Evolutionary conservation across 1,284 basidiomycete species (phyloP), one percentile per base, ranked within the genome.

Genomic region (Puccinia polysora): DNA sequence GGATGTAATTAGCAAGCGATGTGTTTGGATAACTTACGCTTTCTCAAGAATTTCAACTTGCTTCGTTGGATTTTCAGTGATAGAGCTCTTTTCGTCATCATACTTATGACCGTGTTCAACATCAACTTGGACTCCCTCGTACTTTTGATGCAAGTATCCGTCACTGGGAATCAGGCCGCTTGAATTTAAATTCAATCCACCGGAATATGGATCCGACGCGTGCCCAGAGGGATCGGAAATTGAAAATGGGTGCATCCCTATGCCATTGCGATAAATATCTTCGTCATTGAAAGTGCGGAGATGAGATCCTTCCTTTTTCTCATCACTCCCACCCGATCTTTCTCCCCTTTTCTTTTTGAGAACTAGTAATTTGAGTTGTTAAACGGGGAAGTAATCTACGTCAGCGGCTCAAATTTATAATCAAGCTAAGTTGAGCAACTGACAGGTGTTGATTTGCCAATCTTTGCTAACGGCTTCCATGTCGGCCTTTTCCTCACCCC

Each of bases 371-470:
- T 15, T 4, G 23, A 34, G 10, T 45, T 45, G n/a, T 45, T 45
- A 10, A 45, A 45, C 40, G 40, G 40, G n/a, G 40, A 45, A 10
- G n/a, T 45, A n/a, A 10, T 45, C n/a, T 45, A 45, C 10, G 40
- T 45, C 40, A 45, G 40, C n/a, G 10, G 40, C n/a, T n/a, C 10
- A 45, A 45, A 45, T n/a, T n/a, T 45, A 10, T 45, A n/a, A 10
- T 45, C 10, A 10, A n/a, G n/a, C 10, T 45, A 4, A 20, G 3
- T 8, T 2, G 32, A 20, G 7, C 14, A 69, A 63, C 58, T 28
- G n/a, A 71, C 68, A 71, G 18, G 68, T 71, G 36, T 71, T 71
- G 38, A 71, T 36, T 47, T 71, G 68, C 68, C 68, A 71, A 18
- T 71, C 58, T 45, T 58, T 52, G 68, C 68, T 71, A 15, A 71